These are phyloP conservation scores for Boletus patriciae DNA, from an alignment of 768 basidiomycete genomes.

Conservation along the genomic window DNA sequence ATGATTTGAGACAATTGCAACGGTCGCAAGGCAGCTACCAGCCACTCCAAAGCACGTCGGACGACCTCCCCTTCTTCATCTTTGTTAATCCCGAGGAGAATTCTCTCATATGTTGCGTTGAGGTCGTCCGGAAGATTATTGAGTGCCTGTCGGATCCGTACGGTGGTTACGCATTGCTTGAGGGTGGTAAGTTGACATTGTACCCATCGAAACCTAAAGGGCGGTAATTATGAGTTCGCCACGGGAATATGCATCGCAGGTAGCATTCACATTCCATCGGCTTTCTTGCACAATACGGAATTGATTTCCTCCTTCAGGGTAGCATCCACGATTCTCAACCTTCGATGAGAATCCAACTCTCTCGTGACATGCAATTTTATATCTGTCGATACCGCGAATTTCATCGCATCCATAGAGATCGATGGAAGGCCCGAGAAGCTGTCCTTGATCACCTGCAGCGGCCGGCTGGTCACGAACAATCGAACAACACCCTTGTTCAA, in stretches of 20 bases:
- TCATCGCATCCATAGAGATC: slow-evolving; percentile 8
- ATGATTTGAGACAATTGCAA: slow-evolving; percentile 6
- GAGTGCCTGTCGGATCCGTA: slow-evolving; percentile 2
- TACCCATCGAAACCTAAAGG: slow-evolving; percentile 17
- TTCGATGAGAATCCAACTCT: slow-evolving; percentile 5
- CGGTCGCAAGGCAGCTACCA: slow-evolving; percentile 3
- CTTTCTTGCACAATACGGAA: neutral
- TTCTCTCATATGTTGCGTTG: slow-evolving; percentile 7
- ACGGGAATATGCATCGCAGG: neutral
- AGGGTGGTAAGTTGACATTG: slow-evolving; percentile 15
- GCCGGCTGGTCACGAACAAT: slow-evolving; percentile 12
- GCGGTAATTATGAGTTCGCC: neutral
- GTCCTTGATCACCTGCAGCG: slow-evolving; percentile 8
- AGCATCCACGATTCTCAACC: neutral
- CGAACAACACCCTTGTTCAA: neutral
- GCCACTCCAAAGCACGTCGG: slow-evolving; percentile 4
- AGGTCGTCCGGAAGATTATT: slow-evolving; percentile 7
- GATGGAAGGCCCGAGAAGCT: neutral
- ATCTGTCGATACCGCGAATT: neutral
- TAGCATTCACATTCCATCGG: slow-evolving; percentile 12
- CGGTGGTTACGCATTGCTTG: slow-evolving; percentile 5
- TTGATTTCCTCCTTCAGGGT: slow-evolving; percentile 8
- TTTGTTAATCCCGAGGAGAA: slow-evolving; percentile 1
- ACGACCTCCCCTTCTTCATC: neutral
- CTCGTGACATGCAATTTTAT: slow-evolving; percentile 5